phyloP scores from a whole-genome alignment of 2,329 filamentous ascomycete genomes.

The Sporothrix variecibatus region DNA sequence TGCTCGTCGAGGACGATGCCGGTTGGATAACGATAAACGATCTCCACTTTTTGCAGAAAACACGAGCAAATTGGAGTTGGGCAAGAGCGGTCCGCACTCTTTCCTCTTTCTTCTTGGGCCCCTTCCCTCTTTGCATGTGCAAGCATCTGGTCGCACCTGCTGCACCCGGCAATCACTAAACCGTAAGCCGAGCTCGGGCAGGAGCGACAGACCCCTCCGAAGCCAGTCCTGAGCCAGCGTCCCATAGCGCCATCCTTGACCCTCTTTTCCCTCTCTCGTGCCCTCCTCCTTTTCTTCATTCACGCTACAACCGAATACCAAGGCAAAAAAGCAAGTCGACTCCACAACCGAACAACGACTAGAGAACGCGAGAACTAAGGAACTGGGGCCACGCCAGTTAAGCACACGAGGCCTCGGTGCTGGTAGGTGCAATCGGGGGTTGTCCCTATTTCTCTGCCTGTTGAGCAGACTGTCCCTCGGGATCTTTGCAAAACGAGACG shows the following conservation, averaged over 20 bases:
- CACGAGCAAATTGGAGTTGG: background rate
- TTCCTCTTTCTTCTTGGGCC: background rate
- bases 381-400: slow-evolving; percentile 2
- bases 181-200: slow-evolving; percentile 25
- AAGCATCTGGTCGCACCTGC: background rate
- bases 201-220: slow-evolving; percentile 17
- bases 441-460: background rate
- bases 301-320: slow-evolving; percentile 22
- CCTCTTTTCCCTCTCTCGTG: slow-evolving; percentile 11
- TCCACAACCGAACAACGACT: slow-evolving; percentile 22
- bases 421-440: background rate
- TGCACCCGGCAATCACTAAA: slow-evolving; percentile 23
- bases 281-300: slow-evolving; percentile 9
- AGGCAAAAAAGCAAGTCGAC: slow-evolving; percentile 15
- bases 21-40: slow-evolving; percentile 2
- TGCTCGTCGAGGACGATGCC: background rate
- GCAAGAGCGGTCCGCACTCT: background rate
- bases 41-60: background rate
- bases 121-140: slow-evolving; percentile 14
- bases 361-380: background rate
- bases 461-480: background rate
- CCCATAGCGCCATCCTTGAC: slow-evolving; percentile 8
- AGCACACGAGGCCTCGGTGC: slow-evolving; percentile 4
- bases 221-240: slow-evolving; percentile 2
- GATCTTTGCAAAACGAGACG: background rate